These are phyloP conservation scores for Pythium guiyangense DNA, from an alignment of 352 stramenopile genomes.

Conservation along the genomic window DNA sequence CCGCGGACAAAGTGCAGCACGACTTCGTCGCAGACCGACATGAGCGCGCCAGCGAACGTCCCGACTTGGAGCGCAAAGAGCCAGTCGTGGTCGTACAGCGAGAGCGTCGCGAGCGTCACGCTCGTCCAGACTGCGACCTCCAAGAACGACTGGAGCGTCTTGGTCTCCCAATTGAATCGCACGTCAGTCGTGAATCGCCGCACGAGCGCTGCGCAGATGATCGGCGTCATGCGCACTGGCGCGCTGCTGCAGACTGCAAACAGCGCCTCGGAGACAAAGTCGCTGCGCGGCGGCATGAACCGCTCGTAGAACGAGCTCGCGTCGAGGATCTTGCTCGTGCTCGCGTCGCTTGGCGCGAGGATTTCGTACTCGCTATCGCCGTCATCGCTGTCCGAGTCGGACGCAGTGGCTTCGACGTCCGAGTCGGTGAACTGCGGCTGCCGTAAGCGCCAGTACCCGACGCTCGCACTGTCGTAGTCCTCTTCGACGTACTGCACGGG, in stretches of 20 bases:
- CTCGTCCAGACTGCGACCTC: constrained; percentile 68
- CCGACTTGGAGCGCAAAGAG: constrained; percentile 62
- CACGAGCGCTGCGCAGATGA: constrained; percentile 46
- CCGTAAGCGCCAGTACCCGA: constrained; percentile 13
- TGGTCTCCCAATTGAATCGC: constrained; percentile 79
- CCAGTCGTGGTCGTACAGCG: constrained; percentile 44
- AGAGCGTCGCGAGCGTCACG: constrained; percentile 62
- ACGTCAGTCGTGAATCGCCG: constrained; percentile 69
- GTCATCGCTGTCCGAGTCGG: not conserved
- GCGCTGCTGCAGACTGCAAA: constrained; percentile 61
- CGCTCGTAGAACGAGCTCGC: constrained; percentile 48
- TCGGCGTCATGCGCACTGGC: constrained; percentile 39
- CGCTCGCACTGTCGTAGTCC: constrained; percentile 9
- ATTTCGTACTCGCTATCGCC: constrained; percentile 16
- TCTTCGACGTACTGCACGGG: not conserved
- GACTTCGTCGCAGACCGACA: constrained; percentile 79
- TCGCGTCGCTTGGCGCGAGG: constrained; percentile 13
- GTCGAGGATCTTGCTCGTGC: constrained; percentile 39
- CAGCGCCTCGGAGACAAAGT: constrained; percentile 48
- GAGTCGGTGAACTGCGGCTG: constrained; percentile 6
- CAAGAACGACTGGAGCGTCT: constrained; percentile 83
- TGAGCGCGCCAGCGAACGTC: constrained; percentile 70
- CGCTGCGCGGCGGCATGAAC: constrained; percentile 42
- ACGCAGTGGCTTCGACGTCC: not conserved
- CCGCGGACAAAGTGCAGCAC: constrained; percentile 63